phyloP scores from a whole-genome alignment of 2,329 filamentous ascomycete genomes.

The Fusarium mangiferae region DNA sequence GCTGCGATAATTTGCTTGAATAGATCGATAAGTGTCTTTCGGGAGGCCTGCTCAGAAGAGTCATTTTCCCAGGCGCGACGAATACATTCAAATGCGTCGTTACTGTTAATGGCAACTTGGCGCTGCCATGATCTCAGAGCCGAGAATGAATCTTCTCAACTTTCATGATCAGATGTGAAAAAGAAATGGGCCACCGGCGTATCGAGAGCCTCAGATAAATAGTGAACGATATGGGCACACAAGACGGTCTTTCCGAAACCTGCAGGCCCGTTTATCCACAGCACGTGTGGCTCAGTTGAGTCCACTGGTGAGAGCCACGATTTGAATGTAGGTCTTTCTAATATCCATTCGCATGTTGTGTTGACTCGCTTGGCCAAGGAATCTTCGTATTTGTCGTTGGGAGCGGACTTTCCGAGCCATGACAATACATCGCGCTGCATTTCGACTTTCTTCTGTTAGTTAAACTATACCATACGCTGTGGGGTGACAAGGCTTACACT shows the following conservation, averaged over 20 bases:
- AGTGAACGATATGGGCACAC: constrained; percentile 43
- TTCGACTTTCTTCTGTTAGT: fast-evolving
- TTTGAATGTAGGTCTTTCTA: fast-evolving
- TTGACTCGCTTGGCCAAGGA: neutral
- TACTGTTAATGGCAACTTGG: fast-evolving
- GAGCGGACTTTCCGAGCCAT: fast-evolving
- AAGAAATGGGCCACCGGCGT: constrained; percentile 46
- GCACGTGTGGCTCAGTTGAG: fast-evolving
- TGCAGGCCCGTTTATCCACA: constrained; percentile 15
- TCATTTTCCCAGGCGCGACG: constrained; percentile 24
- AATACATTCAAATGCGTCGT: neutral
- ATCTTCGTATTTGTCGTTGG: neutral
- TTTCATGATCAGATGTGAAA: constrained; percentile 44
- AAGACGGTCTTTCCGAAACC: constrained; percentile 51
- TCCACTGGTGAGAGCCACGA: fast-evolving
- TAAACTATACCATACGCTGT: fast-evolving
- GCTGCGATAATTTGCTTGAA: constrained; percentile 22
- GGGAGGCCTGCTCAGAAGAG: constrained; percentile 27
- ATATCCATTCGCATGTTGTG: neutral
- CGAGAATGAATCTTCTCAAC: constrained; percentile 39
- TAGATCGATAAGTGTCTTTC: constrained; percentile 24
- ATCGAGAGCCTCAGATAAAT: constrained; percentile 1
- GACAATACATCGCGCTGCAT: neutral
- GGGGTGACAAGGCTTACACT: neutral
- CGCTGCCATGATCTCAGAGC: constrained; percentile 46